Evolutionary conservation across 2,329 filamentous ascomycete species (phyloP), one percentile per base, ranked within the genome.

Genomic region (Dichotomopilus funicola): DNA sequence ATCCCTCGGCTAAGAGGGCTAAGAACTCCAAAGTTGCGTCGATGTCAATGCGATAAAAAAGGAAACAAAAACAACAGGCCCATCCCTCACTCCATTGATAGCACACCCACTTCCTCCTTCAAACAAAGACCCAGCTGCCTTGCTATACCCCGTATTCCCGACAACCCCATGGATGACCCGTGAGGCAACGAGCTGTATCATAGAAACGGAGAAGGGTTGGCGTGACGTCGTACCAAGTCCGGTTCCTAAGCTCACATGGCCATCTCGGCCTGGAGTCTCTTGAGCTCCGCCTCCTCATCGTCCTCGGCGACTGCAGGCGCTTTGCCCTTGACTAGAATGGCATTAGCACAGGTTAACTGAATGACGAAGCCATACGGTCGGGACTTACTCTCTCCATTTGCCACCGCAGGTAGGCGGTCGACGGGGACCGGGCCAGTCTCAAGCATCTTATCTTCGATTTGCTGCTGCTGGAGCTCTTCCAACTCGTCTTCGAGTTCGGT

Each of bases 231-330:
- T 34, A 12, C 45, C n/a, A 59, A 57, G 40, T 27, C 51, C 19
- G 3, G 19, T 27, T 27, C 5, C 6, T 49, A 42, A 27, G 37
- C 58, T 78, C 67, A 95, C 87, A 96, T 96, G 62, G 91, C 91
- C 92, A 97, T 97, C 73, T 96, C 92, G 38, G 90, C 91, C 71
- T 95, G 91, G 64, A 99, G 73, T 75, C 94, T 96, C 72, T 87
- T 83, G 68, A 97, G 78, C 75, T 97, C 92, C 66, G 87, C 92
- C 72, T 97, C 92, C 69, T 97, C 94, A 79, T 97, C 92, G 71
- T 96, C 91, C 71, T 96, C 90, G 68, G 88, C 85, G 63, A 72
- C 70, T 59, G 75, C 73, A 12, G 70, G 70, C 13, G 73, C 67
- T 63, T 82, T 78, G 62, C 75, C 71, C 75, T 78, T 78, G 70